Evolutionary conservation across 2,329 filamentous ascomycete genomes (phyloP), one percentile per base, ranked within the genome.

Genomic region (Aspergillus tubingensis): DNA sequence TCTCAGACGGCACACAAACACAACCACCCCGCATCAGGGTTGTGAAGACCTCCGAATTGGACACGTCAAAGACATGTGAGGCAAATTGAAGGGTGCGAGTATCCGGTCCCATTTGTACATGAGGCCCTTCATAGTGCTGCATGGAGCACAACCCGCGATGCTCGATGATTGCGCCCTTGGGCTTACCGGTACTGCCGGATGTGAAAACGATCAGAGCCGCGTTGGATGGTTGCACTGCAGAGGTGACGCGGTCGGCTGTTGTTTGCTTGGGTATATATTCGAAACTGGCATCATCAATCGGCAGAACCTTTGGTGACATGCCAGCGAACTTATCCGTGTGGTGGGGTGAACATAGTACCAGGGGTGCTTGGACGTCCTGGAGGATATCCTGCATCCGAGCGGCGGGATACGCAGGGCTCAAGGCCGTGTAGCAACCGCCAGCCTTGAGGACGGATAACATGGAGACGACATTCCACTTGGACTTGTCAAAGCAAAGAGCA

Each of bases 31-130:
- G 65, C 57, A 64, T 62, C n/a, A 71, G 70, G 32, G 71, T 74
- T 58, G 49, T 68, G 61, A 74, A 73, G 62, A 71, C 72, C 54
- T 70, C 76, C 60, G 68, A 68, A 39, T 81, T 70, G 58, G 73
- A 77, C 13, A 75, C 75, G 63, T 81, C 79, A 59, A 82, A 82
- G 1, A 75, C 76, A 63, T 78, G 80, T 0, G 77, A 79, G 6
- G 75, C 73, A 65, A 81, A 80, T 48, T 81, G 75, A 5, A 74
- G 62, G 1, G 71, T 62, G 21, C 75, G 62, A 7, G 71, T 61
- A 19, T 13, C 32, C 6, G 48, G 54, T 8, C 27, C 30, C 54
- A 61, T 57, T 32, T 32, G 21, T 3, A 57, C 53, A 32, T 53
- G 21, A 7, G 39, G 57, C 8, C 54, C 54, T 44, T 61, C 54